Percentiles rank a stretch among this genome's conserved stretches.
These are phyloP conservation scores for Globisporangium perplexum DNA, from an alignment of 352 stramenopile genomes.

Conservation along the genomic window DNA sequence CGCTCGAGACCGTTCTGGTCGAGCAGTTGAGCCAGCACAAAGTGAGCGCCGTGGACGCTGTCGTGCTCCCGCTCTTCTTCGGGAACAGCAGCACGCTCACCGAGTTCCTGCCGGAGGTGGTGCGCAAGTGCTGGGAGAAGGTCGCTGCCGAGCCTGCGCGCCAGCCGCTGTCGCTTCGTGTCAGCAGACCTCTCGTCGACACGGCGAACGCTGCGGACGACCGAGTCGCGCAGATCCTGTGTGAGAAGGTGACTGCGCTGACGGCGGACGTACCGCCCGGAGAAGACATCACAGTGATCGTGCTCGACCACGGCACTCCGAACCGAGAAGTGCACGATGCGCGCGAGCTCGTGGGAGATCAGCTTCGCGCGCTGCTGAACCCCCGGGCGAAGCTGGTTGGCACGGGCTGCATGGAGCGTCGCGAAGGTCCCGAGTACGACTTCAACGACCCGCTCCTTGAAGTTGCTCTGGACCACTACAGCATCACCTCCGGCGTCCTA, in stretches of 20 bases:
- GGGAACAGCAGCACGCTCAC: slow-evolving; percentile 70
- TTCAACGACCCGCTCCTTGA: slow-evolving; percentile 80
- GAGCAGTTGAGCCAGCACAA: slow-evolving; percentile 25
- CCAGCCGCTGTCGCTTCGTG: slow-evolving; percentile 22
- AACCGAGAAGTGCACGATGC: slow-evolving; percentile 66
- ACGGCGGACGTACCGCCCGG: slow-evolving; percentile 20
- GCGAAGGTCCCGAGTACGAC: slow-evolving; percentile 59
- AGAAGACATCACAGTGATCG: slow-evolving; percentile 47
- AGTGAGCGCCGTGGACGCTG: slow-evolving; percentile 15
- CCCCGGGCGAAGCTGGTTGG: slow-evolving; percentile 36
- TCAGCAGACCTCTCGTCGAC: slow-evolving; percentile 60
- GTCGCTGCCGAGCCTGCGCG: not conserved
- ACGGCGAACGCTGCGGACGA: slow-evolving; percentile 37
- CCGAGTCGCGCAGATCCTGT: slow-evolving; percentile 55
- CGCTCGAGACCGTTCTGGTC: slow-evolving; percentile 53
- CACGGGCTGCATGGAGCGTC: slow-evolving; percentile 75
- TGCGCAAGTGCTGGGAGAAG: slow-evolving; percentile 35
- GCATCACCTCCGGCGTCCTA: slow-evolving; percentile 50
- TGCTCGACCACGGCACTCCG: slow-evolving; percentile 74
- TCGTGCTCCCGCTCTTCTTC: slow-evolving; percentile 80
- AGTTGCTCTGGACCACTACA: slow-evolving; percentile 57
- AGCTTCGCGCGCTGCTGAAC: slow-evolving; percentile 35
- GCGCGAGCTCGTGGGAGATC: slow-evolving; percentile 45
- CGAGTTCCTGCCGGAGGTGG: slow-evolving; percentile 60
- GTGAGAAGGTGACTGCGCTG: slow-evolving; percentile 37